Conservation (phyloP, 2,329 filamentous ascomycete species). For the Alternaria hordeiaustralica region DNA sequence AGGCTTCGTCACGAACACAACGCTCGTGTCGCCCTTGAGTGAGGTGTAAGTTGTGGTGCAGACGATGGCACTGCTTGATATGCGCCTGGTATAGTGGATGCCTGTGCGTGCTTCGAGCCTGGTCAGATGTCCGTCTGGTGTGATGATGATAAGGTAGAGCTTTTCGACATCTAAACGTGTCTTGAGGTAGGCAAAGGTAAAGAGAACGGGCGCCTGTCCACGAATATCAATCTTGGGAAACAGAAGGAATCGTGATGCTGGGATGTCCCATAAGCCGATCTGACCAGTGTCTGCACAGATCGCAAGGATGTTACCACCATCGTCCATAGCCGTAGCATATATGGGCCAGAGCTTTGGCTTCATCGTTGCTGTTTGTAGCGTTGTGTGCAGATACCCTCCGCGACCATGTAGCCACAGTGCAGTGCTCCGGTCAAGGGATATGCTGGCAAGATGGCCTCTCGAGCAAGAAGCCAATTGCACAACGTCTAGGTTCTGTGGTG, state of each 20-base stretch:
- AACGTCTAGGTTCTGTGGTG: conserved; percentile 73
- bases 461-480: conserved; percentile 67
- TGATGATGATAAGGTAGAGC: conserved; percentile 64
- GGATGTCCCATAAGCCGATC: conserved; percentile 69
- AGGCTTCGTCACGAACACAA: conserved; percentile 43
- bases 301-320: conserved; percentile 69
- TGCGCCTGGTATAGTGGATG: conserved; percentile 37
- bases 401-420: conserved; percentile 62
- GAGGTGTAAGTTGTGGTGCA: conserved; percentile 38
- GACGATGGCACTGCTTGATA: conserved; percentile 34
- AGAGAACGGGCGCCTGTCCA: conserved; percentile 69
- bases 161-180: conserved; percentile 37
- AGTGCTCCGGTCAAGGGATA: conserved; percentile 73
- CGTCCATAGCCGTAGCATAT: conserved; percentile 69
- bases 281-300: conserved; percentile 65
- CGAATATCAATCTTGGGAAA: conserved; percentile 60
- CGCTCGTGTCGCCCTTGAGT: conserved; percentile 32
- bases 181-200: conserved; percentile 54
- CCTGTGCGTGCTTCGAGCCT: conserved; percentile 61
- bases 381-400: conserved; percentile 37
- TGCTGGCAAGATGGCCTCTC: conserved; percentile 70
- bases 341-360: conserved; percentile 54
- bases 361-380: conserved; percentile 41
- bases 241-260: conserved; percentile 63
- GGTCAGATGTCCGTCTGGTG: conserved; percentile 67